Conservation (phyloP, 2,329 filamentous ascomycete species). For the Xylaria sp. region DNA sequence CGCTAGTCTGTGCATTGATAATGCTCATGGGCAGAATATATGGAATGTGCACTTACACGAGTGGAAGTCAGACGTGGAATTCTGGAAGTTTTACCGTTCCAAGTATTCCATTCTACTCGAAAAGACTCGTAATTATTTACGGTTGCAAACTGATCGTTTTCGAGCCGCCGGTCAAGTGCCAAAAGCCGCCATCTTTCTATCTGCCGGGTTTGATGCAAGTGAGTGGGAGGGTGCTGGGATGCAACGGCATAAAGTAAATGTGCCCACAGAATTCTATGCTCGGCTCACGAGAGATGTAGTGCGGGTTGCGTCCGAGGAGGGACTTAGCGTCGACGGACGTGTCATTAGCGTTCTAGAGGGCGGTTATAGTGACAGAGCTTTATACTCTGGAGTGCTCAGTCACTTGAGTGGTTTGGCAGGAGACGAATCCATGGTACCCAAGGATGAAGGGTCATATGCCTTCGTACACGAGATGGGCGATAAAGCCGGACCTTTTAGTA, state of each 20-base stretch:
- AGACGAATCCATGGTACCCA: constrained; percentile 56
- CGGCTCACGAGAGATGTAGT: constrained; percentile 88
- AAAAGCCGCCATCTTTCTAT: constrained; percentile 91
- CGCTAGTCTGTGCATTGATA: constrained; percentile 93
- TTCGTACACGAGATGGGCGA: constrained; percentile 70
- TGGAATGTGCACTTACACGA: constrained; percentile 96
- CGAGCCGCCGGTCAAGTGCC: constrained; percentile 69
- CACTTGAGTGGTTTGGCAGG: constrained; percentile 86
- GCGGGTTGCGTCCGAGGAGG: constrained; percentile 82
- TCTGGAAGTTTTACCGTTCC: constrained; percentile 87
- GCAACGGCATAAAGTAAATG: constrained; percentile 95
- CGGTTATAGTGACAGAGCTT: constrained; percentile 91
- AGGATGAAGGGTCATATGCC: constrained; percentile 55
- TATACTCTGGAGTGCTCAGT: constrained; percentile 88
- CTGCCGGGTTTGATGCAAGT: constrained; percentile 95
- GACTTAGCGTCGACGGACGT: constrained; percentile 80
- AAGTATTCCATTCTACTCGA: constrained; percentile 82
- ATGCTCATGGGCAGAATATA: constrained; percentile 90
- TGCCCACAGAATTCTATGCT: constrained; percentile 96
- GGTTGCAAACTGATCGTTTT: constrained; percentile 75
- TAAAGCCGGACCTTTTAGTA: constrained; percentile 57
- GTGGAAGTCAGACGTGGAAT: constrained; percentile 85
- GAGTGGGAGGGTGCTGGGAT: constrained; percentile 93
- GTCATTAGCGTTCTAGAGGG: constrained; percentile 95
- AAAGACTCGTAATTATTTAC: constrained; percentile 83